Evolutionary conservation across 2,329 filamentous ascomycete genomes (phyloP), one percentile per base, ranked within the genome.

Genomic region (Trichoderma sp.): DNA sequence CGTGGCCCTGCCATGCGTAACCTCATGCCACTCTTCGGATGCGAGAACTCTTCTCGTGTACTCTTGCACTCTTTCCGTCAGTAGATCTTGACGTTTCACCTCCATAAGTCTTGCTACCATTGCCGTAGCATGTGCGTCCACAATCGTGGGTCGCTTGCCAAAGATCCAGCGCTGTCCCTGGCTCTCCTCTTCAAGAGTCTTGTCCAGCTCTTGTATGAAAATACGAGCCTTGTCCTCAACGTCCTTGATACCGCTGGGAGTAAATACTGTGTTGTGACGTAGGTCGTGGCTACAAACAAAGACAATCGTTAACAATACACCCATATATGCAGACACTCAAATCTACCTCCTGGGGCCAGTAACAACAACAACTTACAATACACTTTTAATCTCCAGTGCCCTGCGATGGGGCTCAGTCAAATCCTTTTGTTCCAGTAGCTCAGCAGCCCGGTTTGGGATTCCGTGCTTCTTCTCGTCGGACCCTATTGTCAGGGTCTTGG

Each of bases 311-410:
- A 66, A 16, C 27, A 49, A 0, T 6, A 1, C 29, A 4, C n/a
- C 8, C 16, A 52, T 14, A 11, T 40, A 4, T 7, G 40, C 40
- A 49, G 1, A 16, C 11, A 1, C 13, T 29, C 35, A 5, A 31
- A 8, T 43, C n/a, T 2, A 31, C 10, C 14, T 29, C 7, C 19
- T 19, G 0, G 3, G 6, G 31, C 27, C 10, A 37, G 24, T 16
- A 10, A 76, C 76, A 5, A 76, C 77, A 10, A 76, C 76, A 5
- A 76, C 77, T 74, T 72, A 78, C 76, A 76, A 76, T 24, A 77
- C 59, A 27, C 74, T 77, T 57, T 76, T 77, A 33, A 77, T 75
- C 70, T 78, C 76, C 5, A 78, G 72, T 1, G 74, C 74, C 43
- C 76, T 73, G 2, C 76, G 76, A 56, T 77, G 73, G 11, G 62